Percentiles rank a stretch among this genome's conserved stretches.
Conservation (phyloP, 345 rosid species). For the Arabidopsis suecica region DNA sequence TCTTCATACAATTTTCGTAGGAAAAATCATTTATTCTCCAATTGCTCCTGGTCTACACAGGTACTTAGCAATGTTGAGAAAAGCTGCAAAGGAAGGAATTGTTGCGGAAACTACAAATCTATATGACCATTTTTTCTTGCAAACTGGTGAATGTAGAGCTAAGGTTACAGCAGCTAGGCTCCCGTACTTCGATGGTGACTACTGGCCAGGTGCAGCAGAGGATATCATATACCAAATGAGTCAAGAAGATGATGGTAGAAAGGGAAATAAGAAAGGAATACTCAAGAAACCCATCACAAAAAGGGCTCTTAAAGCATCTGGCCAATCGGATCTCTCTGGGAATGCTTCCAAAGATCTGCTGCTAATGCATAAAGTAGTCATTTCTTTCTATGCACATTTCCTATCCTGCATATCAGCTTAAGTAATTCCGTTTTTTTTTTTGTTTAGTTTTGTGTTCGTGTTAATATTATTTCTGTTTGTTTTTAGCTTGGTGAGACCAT, state of each 20-base stretch:
- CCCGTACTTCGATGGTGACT: conserved; percentile 99
- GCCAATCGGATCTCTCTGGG: conserved; percentile 91
- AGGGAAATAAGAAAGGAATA: conserved; percentile 82
- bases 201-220: conserved; percentile 99
- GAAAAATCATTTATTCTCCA: conserved; percentile 22
- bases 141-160: conserved; percentile 85
- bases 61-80: conserved; percentile 89
- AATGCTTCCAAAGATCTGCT: conserved; percentile 90
- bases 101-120: conserved; percentile 85
- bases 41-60: conserved; percentile 51
- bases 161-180: conserved; percentile 98
- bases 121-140: conserved; percentile 89
- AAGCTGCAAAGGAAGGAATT: conserved; percentile 84
- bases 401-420: conserved; percentile 14
- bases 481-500: conserved; percentile 98
- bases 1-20: background rate
- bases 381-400: conserved; percentile 26
- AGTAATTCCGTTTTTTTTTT: conserved; percentile 9
- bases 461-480: conserved; percentile 16
- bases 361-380: conserved; percentile 89
- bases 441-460: conserved; percentile 9
- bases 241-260: conserved; percentile 96
- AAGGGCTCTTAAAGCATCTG: conserved; percentile 97
- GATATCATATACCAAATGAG: conserved; percentile 86
- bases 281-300: conserved; percentile 87